phyloP scores from a whole-genome alignment of 192 early-diverging fungal genomes.

The Chytriomyces confervae region DNA sequence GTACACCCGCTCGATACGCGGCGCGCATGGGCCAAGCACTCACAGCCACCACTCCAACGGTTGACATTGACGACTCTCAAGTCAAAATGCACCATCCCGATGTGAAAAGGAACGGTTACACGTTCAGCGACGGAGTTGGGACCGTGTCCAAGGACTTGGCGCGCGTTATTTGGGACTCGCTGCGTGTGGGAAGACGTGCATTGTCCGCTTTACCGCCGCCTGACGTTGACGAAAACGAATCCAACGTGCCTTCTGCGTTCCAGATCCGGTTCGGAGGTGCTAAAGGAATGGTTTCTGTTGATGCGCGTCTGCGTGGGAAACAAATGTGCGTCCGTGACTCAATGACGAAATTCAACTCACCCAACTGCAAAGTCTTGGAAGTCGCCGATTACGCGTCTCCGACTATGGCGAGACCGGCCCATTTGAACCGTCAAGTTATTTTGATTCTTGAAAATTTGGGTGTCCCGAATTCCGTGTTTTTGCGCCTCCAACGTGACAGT shows the following conservation, averaged over 20 bases:
- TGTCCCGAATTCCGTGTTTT: conserved; percentile 63
- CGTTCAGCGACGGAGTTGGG: conserved; percentile 71
- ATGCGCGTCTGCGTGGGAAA: conserved; percentile 32
- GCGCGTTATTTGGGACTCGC: background rate
- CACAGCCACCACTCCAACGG: conserved; percentile 61
- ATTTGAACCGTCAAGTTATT: conserved; percentile 72
- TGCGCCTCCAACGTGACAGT: conserved; percentile 45
- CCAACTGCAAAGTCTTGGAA: conserved; percentile 57
- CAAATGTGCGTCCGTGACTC: conserved; percentile 60
- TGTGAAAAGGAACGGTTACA: conserved; percentile 45
- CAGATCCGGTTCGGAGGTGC: conserved; percentile 67
- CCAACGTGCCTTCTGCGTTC: conserved; percentile 56
- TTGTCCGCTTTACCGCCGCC: background rate
- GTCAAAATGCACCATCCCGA: conserved; percentile 54
- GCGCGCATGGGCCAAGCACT: conserved; percentile 69
- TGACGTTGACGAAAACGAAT: background rate
- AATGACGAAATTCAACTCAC: conserved; percentile 64
- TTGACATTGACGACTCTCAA: conserved; percentile 22
- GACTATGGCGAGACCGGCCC: conserved; percentile 43
- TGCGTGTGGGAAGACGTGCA: background rate
- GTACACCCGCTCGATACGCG: conserved; percentile 67
- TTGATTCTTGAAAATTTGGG: conserved; percentile 62
- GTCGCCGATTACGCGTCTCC: conserved; percentile 56
- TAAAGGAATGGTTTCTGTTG: conserved; percentile 56
- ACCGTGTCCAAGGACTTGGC: conserved; percentile 56